Conservation (phyloP, 2,329 filamentous ascomycete genomes). For the Aureobasidium sp. region DNA sequence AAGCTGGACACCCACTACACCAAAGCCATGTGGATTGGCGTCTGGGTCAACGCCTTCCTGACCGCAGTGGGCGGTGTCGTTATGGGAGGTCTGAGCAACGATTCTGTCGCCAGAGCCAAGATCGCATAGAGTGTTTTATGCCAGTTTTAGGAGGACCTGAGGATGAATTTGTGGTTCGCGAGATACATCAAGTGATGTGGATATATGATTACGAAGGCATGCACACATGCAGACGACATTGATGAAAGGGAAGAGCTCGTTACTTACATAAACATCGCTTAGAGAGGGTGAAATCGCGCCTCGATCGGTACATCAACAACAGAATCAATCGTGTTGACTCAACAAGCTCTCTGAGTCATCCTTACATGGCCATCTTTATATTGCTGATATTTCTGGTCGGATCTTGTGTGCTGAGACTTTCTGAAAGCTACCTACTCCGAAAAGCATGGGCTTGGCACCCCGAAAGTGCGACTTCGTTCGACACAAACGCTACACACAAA, state of each 20-base stretch:
- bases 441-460: neutral
- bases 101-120: neutral
- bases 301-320: neutral
- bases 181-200: neutral
- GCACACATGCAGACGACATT: neutral
- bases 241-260: neutral
- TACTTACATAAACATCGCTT: neutral
- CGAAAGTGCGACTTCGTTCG: neutral
- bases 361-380: neutral
- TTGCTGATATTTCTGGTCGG: neutral
- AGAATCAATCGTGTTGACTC: neutral
- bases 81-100: neutral
- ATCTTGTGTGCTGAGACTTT: neutral
- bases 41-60: slow-evolving; percentile 9
- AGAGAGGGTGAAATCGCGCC: neutral
- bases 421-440: no score
- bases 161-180: neutral
- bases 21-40: slow-evolving; percentile 13
- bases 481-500: neutral
- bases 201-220: neutral
- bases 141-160: neutral
- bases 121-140: neutral
- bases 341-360: neutral
- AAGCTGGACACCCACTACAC: slow-evolving; percentile 23
- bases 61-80: neutral